These are phyloP conservation scores for Thraustochytrium sp. DNA, from an alignment of 352 stramenopile genomes.

Conservation along the genomic window DNA sequence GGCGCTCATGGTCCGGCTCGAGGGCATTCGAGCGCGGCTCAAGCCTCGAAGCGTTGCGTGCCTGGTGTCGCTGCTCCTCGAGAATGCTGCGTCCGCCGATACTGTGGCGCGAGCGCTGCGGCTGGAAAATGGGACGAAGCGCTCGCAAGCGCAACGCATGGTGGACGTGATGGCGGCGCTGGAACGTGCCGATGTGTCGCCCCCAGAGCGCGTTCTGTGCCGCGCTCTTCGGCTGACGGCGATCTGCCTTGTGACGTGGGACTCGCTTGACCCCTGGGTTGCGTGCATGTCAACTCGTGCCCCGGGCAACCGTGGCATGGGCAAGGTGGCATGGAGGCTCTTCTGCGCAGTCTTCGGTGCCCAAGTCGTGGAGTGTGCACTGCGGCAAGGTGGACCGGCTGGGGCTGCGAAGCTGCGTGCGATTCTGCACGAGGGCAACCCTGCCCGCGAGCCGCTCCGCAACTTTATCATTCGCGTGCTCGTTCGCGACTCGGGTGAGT, in stretches of 20 bases:
- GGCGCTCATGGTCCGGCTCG: conserved; percentile 2
- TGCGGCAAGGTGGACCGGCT: neutral
- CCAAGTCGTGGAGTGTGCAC: neutral
- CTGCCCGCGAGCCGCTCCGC: neutral
- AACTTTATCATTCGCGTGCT: conserved; percentile 24
- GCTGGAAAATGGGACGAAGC: neutral
- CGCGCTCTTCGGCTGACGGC: neutral
- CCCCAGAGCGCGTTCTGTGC: neutral
- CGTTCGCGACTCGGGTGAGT: neutral
- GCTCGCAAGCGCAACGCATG: neutral
- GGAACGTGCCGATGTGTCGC: neutral
- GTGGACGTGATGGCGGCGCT: neutral
- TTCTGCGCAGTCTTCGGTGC: conserved; percentile 29
- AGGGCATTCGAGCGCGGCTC: neutral
- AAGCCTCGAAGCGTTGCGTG: conserved; percentile 8
- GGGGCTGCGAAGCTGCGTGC: neutral
- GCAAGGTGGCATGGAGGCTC: conserved; percentile 12
- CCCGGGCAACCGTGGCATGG: neutral
- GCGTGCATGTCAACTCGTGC: conserved; percentile 21
- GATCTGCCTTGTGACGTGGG: neutral
- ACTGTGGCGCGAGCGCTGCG: neutral
- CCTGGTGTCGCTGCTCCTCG: neutral
- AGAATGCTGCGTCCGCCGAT: neutral
- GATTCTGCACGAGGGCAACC: neutral
- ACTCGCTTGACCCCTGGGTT: neutral